Evolutionary conservation across 345 rosid genomes (phyloP).

Genomic region (Gossypium turneri): DNA sequence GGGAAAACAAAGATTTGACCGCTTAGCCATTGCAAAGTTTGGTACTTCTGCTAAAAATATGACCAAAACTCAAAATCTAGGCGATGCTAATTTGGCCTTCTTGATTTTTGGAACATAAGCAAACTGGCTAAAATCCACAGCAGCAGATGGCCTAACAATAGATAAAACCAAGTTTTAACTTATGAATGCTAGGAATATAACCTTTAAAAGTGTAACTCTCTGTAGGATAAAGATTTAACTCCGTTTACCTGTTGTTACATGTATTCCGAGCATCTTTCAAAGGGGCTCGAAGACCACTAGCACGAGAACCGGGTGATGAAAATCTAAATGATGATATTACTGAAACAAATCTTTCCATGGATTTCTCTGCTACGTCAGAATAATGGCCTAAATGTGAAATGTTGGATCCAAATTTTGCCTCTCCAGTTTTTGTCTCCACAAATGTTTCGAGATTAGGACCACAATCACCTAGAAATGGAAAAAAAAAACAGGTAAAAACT

Average conservation of each 20-base stretch:
- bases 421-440: constrained; percentile 22
- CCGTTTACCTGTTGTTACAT: constrained; percentile 42
- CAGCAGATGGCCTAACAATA: constrained; percentile 40
- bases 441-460: constrained; percentile 29
- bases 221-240: not conserved
- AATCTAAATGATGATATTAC: constrained; percentile 63
- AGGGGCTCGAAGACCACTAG: constrained; percentile 93
- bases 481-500: not conserved
- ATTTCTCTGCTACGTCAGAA: constrained; percentile 77
- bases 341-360: constrained; percentile 70
- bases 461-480: constrained; percentile 22
- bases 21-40: too few relatives aligned
- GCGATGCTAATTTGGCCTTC: not conserved
- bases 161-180: constrained; percentile 8
- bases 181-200: not conserved
- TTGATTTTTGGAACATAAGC: constrained; percentile 43
- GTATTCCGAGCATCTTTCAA: constrained; percentile 58
- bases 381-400: constrained; percentile 64
- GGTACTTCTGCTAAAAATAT: too few relatives aligned
- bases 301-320: constrained; percentile 72
- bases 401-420: constrained; percentile 69
- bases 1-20: not conserved
- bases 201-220: not conserved
- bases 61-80: not conserved
- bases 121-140: constrained; percentile 55